phyloP scores from a whole-genome alignment of 2,329 filamentous ascomycete genomes.

The Aspergillus jensenii region DNA sequence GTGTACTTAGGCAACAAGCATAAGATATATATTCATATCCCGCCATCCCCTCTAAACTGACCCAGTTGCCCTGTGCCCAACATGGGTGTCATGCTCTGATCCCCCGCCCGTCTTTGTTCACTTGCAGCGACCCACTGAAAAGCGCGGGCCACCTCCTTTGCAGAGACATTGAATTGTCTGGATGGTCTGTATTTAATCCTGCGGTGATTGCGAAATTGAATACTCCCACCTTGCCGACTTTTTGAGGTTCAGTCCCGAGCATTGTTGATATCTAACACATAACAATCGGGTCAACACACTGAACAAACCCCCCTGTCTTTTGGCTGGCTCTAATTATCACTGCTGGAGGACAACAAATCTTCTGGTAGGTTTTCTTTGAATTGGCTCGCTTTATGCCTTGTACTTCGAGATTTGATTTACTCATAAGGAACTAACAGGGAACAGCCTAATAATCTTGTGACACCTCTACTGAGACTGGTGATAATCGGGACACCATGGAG shows the following conservation, averaged over 20 bases:
- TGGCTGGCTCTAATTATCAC: neutral
- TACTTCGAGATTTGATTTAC: neutral
- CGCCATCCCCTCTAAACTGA: too few relatives aligned
- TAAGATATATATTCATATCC: neutral
- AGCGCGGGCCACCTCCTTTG: constrained; percentile 1
- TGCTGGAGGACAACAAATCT: neutral
- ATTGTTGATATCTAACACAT: neutral
- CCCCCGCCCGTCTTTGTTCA: neutral
- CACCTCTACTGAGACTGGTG: neutral
- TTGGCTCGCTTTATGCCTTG: neutral
- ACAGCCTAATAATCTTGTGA: neutral
- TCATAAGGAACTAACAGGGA: neutral
- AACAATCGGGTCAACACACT: constrained; percentile 1
- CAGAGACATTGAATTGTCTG: constrained; percentile 9
- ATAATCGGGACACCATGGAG: constrained; percentile 9
- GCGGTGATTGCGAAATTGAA: constrained; percentile 7
- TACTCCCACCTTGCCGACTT: neutral
- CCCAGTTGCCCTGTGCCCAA: neutral
- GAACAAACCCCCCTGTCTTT: neutral
- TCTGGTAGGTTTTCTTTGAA: neutral
- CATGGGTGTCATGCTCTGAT: constrained; percentile 3
- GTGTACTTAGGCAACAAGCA: neutral
- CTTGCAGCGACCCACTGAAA: constrained; percentile 4
- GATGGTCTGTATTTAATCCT: constrained; percentile 1
- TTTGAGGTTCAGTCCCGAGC: neutral